Evolutionary conservation across 345 rosid species (phyloP).

Genomic region (Ailanthus altissimus): DNA sequence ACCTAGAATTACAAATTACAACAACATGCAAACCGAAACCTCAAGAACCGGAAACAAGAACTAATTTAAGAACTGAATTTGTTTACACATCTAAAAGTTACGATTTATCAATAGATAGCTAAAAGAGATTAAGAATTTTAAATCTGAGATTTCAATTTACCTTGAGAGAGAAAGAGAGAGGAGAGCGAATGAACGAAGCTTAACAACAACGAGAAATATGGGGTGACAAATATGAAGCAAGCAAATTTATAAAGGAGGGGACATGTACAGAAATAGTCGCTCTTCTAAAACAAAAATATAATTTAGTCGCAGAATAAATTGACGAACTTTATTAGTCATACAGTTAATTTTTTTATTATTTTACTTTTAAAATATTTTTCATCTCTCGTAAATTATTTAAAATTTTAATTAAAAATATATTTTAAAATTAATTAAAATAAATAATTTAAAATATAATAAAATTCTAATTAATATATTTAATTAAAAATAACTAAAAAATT

Average conservation of each 20-base stretch:
- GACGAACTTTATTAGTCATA: too few relatives aligned
- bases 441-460: too few relatives aligned
- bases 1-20: slow-evolving; percentile 7
- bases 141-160: slow-evolving; percentile 21
- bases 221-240: not conserved
- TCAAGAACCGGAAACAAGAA: not conserved
- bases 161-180: slow-evolving; percentile 23
- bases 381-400: too few relatives aligned
- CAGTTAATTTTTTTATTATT: too few relatives aligned
- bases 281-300: too few relatives aligned
- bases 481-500: too few relatives aligned
- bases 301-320: too few relatives aligned
- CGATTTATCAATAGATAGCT: not conserved
- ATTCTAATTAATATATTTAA: too few relatives aligned
- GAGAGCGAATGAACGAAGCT: slow-evolving; percentile 23
- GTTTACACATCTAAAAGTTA: not conserved
- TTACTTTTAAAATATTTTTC: too few relatives aligned
- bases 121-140: not conserved
- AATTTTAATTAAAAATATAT: too few relatives aligned
- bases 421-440: too few relatives aligned
- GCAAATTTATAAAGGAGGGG: slow-evolving; percentile 10
- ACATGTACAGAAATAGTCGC: too few relatives aligned
- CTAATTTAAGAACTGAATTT: not conserved
- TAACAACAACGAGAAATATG: slow-evolving; percentile 31
- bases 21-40: slow-evolving; percentile 13